Conservation (phyloP, 148 eudicot genomes). For the Fagopyrum homotropicum region DNA sequence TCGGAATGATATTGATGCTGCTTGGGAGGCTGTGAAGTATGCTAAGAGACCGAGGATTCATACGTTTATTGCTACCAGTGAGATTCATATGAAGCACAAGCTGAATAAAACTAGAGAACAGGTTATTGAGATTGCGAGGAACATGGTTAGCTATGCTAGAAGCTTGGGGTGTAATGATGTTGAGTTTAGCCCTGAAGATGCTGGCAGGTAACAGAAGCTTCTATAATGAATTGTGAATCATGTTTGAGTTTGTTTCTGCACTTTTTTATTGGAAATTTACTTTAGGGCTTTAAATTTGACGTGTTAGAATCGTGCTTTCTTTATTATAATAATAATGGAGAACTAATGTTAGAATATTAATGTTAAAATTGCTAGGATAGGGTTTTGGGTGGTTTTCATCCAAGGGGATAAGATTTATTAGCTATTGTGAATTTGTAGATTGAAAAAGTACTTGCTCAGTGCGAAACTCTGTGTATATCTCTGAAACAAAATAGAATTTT, state of each 20-base stretch:
- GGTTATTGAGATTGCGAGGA: slow-evolving; percentile 68
- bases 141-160: slow-evolving; percentile 83
- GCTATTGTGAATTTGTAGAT: background rate
- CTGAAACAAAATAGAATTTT: background rate
- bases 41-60: slow-evolving; percentile 84
- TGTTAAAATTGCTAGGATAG: background rate
- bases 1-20: slow-evolving; percentile 66
- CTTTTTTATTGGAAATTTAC: background rate
- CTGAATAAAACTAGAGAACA: slow-evolving; percentile 72
- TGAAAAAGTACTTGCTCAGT: background rate
- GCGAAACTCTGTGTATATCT: background rate
- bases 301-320: background rate
- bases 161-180: slow-evolving; percentile 91
- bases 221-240: background rate
- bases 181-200: slow-evolving; percentile 96
- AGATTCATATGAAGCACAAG: slow-evolving; percentile 86
- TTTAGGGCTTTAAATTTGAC: background rate
- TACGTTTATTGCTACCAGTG: slow-evolving; percentile 90
- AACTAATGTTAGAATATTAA: background rate
- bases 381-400: background rate
- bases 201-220: slow-evolving; percentile 55
- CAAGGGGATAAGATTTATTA: background rate
- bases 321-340: background rate
- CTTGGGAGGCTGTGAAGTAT: slow-evolving; percentile 83
- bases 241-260: background rate